Conservation (phyloP, 805 yeast species). For the Hanseniaspora clermontiae region DNA sequence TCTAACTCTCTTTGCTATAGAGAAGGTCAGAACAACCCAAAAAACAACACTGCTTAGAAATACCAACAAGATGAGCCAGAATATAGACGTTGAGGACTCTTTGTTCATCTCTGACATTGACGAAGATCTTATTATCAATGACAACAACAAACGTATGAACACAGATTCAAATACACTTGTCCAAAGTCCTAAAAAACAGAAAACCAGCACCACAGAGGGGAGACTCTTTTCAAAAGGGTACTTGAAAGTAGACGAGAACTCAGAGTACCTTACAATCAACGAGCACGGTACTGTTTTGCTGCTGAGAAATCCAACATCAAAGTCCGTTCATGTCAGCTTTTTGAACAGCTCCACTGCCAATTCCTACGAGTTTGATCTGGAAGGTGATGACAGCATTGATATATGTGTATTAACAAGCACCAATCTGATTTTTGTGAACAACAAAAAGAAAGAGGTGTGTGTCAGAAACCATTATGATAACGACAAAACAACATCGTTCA, state of each 20-base stretch:
- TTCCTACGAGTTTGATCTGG: conserved; percentile 6
- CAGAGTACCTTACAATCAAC: conserved; percentile 5
- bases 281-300: background rate
- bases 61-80: background rate
- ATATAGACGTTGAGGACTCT: conserved; percentile 11
- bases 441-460: background rate
- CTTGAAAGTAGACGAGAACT: background rate
- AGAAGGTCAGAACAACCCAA: background rate
- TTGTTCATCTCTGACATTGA: conserved; percentile 11
- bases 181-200: background rate
- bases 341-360: conserved; percentile 1
- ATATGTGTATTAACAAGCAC: background rate
- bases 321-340: background rate
- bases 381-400: background rate
- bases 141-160: background rate
- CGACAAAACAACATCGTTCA: background rate
- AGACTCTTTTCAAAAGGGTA: conserved; percentile 1
- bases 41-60: background rate
- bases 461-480: background rate
- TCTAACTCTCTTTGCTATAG: too few species aligned
- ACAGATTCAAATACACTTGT: background rate
- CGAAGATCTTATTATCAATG: background rate
- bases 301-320: background rate
- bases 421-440: background rate
- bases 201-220: background rate